phyloP scores from a whole-genome alignment of 2,329 filamentous ascomycete species.

The Tympanopsis confertula region DNA sequence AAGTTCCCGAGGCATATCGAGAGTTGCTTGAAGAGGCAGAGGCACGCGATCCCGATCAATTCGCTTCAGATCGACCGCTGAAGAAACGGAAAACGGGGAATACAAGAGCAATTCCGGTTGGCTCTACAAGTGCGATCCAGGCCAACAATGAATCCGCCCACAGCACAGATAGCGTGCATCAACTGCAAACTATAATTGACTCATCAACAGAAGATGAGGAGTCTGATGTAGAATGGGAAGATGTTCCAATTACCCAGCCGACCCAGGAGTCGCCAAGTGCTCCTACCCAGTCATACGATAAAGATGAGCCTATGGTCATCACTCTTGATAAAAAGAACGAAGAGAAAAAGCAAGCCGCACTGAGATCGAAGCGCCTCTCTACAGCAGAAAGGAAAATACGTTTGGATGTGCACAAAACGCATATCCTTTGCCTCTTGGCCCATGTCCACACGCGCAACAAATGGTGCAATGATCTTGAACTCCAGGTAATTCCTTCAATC shows the following conservation, averaged over 20 bases:
- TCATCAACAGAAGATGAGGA: neutral
- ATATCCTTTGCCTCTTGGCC: slow-evolving; percentile 71
- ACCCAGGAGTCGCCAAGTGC: neutral
- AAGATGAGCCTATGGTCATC: neutral
- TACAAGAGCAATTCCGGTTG: neutral
- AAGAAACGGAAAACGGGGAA: neutral
- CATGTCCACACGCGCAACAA: slow-evolving; percentile 69
- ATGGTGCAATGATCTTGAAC: slow-evolving; percentile 72
- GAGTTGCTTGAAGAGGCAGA: neutral
- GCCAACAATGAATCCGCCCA: neutral
- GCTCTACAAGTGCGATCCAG: neutral
- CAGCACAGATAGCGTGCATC: neutral
- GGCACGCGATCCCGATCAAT: neutral
- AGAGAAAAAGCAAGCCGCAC: neutral
- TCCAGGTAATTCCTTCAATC: slow-evolving; percentile 40
- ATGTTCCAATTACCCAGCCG: neutral
- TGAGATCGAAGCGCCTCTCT: slow-evolving; percentile 36
- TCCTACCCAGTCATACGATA: neutral
- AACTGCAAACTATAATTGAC: neutral
- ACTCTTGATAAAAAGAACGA: neutral
- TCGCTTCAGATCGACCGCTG: neutral
- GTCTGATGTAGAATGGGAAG: slow-evolving; percentile 1
- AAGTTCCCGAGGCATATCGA: neutral
- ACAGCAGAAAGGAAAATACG: slow-evolving; percentile 43
- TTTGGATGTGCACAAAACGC: slow-evolving; percentile 72